phyloP scores from a whole-genome alignment of 1,139 yeast species.

The Hyphopichia wangnamkhiaoensis region DNA sequence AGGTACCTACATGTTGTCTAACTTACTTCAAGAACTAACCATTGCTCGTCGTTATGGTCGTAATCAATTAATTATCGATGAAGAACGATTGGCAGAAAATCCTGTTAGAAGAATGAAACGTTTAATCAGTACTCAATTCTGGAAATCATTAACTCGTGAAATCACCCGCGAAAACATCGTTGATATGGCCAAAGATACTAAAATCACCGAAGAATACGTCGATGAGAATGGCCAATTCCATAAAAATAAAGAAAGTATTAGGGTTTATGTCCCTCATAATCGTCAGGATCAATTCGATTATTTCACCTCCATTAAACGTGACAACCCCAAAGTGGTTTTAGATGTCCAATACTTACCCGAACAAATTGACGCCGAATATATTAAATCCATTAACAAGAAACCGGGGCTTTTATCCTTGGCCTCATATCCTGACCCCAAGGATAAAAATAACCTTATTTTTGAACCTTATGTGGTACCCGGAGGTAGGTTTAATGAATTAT shows the following conservation, averaged over 20 bases:
- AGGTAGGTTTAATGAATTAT: conserved; percentile 92
- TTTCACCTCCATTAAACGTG: conserved; percentile 54
- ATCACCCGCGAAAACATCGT: conserved; percentile 62
- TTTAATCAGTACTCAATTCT: conserved; percentile 73
- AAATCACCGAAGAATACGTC: conserved; percentile 59
- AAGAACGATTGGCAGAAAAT: conserved; percentile 80
- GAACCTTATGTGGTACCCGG: conserved; percentile 96
- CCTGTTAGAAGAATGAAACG: conserved; percentile 81
- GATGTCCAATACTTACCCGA: conserved; percentile 75
- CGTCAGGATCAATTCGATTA: conserved; percentile 75
- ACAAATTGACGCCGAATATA: conserved; percentile 66
- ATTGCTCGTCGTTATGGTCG: conserved; percentile 83
- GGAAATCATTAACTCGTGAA: conserved; percentile 77
- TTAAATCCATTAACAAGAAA: conserved; percentile 71
- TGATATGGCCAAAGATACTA: conserved; percentile 80
- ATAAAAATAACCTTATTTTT: conserved; percentile 56
- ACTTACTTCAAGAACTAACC: conserved; percentile 84
- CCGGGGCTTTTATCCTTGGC: conserved; percentile 91
- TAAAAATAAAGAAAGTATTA: conserved; percentile 49
- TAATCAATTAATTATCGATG: conserved; percentile 75
- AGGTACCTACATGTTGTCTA: conserved; percentile 91
- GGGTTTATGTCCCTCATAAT: conserved; percentile 76
- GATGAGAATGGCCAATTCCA: conserved; percentile 35
- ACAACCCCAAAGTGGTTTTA: conserved; percentile 58
- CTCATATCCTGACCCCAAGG: conserved; percentile 52